Percentiles rank a stretch among this genome's conserved stretches.
These are phyloP conservation scores for Coriaria nepalensis DNA, from an alignment of 306 rosid species.

Conservation along the genomic window DNA sequence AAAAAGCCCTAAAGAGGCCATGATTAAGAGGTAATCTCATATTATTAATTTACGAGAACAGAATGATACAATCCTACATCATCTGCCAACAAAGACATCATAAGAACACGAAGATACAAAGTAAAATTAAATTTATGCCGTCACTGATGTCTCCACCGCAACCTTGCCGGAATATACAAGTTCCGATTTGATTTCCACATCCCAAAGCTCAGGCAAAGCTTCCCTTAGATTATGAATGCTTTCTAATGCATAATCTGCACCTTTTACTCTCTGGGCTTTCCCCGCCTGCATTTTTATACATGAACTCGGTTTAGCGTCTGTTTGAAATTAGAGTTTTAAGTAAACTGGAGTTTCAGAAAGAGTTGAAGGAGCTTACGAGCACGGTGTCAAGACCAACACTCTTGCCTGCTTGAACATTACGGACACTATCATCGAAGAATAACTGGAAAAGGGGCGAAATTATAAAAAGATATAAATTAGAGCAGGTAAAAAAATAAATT, in stretches of 20 bases:
- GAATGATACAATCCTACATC: too few species aligned
- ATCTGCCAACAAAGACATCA: too few species aligned
- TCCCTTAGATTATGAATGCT: conserved; percentile 87
- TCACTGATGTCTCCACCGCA: conserved; percentile 79
- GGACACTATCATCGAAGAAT: conserved; percentile 85
- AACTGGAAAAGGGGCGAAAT: conserved; percentile 27
- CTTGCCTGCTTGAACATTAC: conserved; percentile 79
- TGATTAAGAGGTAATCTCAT: too few species aligned
- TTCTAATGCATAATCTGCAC: conserved; percentile 81
- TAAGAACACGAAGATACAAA: neutral
- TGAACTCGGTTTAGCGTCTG: too few species aligned
- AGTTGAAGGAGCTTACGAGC: conserved; percentile 33
- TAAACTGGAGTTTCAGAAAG: too few species aligned
- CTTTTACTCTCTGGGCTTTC: conserved; percentile 61
- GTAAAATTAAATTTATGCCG: conserved; percentile 24
- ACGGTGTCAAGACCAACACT: conserved; percentile 74
- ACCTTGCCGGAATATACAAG: conserved; percentile 49
- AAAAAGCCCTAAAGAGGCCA: too few species aligned
- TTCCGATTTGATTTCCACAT: conserved; percentile 47
- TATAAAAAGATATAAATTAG: neutral
- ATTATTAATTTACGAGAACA: too few species aligned
- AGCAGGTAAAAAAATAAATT: neutral
- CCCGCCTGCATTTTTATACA: conserved; percentile 40
- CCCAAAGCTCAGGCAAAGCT: conserved; percentile 79
- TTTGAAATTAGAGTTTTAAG: conserved; percentile 3